Evolutionary conservation across 2,329 filamentous ascomycete genomes (phyloP).

Genomic region (Exophiala lecanii-corni): DNA sequence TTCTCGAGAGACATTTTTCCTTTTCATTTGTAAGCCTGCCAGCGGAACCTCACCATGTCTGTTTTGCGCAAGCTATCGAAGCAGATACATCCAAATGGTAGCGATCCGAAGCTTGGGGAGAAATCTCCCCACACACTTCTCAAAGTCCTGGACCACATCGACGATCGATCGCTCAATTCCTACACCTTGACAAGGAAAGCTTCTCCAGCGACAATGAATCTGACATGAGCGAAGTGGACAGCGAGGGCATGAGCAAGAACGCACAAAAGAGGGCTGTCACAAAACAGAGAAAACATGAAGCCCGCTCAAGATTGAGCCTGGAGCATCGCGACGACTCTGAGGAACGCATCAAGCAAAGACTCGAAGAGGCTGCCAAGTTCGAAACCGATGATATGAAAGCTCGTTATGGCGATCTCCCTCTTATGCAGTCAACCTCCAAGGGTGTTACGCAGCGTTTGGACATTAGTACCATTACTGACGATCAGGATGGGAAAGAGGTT

Average conservation of each 20-base stretch:
- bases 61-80: conserved; percentile 33
- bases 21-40: no score
- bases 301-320: conserved; percentile 39
- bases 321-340: conserved; percentile 41
- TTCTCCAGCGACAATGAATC: conserved; percentile 38
- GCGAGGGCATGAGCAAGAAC: conserved; percentile 40
- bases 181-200: conserved; percentile 32
- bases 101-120: conserved; percentile 19
- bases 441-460: conserved; percentile 45
- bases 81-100: conserved; percentile 29
- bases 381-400: conserved; percentile 56
- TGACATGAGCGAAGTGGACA: conserved; percentile 33
- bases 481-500: conserved; percentile 56
- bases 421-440: conserved; percentile 55
- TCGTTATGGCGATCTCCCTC: conserved; percentile 54
- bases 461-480: conserved; percentile 48
- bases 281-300: conserved; percentile 36
- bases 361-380: conserved; percentile 48
- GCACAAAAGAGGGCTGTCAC: conserved; percentile 41
- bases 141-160: conserved; percentile 34
- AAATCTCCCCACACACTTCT: conserved; percentile 22
- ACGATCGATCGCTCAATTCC: conserved; percentile 38
- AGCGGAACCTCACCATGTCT: no score
- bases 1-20: no score
- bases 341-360: conserved; percentile 37